These are phyloP conservation scores for Kluyveromyces marxianus DNA, from an alignment of 1,139 yeast genomes.

Conservation along the genomic window DNA sequence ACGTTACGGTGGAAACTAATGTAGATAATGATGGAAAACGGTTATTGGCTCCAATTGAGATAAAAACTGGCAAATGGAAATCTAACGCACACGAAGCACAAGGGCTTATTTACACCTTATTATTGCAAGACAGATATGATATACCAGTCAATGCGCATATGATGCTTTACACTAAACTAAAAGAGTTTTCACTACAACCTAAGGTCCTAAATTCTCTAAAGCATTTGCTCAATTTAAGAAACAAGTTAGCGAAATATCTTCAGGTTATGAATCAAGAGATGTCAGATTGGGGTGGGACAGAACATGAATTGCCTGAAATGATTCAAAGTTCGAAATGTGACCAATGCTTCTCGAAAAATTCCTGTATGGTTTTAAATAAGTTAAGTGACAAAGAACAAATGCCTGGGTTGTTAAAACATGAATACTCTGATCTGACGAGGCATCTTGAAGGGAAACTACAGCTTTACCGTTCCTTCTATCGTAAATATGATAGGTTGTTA, in stretches of 20 bases:
- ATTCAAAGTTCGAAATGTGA: constrained; percentile 55
- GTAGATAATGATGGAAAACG: constrained; percentile 32
- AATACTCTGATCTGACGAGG: constrained; percentile 41
- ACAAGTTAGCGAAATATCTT: constrained; percentile 55
- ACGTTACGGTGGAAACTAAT: constrained; percentile 70
- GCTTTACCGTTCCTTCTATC: constrained; percentile 41
- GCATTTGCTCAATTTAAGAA: constrained; percentile 59
- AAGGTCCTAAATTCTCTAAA: constrained; percentile 50
- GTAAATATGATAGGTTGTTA: constrained; percentile 68
- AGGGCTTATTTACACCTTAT: constrained; percentile 72
- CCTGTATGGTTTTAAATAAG: constrained; percentile 66
- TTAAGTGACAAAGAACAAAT: constrained; percentile 35
- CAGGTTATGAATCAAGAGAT: constrained; percentile 36
- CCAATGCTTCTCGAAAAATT: constrained; percentile 50
- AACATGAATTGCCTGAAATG: constrained; percentile 48
- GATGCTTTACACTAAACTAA: constrained; percentile 65
- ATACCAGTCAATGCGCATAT: constrained; percentile 57
- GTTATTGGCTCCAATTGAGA: constrained; percentile 70
- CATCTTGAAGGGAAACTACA: constrained; percentile 38
- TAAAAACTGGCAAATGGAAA: constrained; percentile 70
- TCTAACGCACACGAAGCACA: constrained; percentile 77
- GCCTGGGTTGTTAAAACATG: constrained; percentile 38
- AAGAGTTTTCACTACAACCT: constrained; percentile 50
- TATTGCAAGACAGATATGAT: constrained; percentile 74
- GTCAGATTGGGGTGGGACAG: constrained; percentile 5